Conservation (phyloP, 73 alveolate genomes). For the Paramecium primaurelia region DNA sequence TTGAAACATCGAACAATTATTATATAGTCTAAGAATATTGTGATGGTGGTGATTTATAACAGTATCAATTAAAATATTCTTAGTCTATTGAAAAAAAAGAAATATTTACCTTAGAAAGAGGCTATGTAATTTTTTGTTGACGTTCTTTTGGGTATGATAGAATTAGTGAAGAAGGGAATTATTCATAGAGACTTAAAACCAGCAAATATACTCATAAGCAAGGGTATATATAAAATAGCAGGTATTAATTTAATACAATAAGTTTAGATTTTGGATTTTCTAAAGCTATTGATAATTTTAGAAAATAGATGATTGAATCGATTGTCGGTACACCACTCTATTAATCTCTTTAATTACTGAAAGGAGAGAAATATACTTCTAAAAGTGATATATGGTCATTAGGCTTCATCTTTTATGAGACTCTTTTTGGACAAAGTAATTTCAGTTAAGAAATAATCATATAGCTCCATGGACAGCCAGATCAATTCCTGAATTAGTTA, state of each 20-base stretch:
- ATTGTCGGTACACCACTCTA: conserved; percentile 61
- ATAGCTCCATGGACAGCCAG: conserved; percentile 62
- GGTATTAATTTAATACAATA: not conserved
- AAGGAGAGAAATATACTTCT: conserved; percentile 48
- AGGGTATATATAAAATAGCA: conserved; percentile 49
- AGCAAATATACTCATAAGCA: conserved; percentile 45
- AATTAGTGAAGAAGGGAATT: conserved; percentile 58
- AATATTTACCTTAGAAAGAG: conserved; percentile 11
- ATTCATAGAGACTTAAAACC: conserved; percentile 63
- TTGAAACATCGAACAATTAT: conserved; percentile 63
- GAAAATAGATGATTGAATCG: conserved; percentile 40
- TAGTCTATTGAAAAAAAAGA: conserved; percentile 27
- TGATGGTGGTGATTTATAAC: conserved; percentile 68
- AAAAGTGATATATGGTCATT: conserved; percentile 63
- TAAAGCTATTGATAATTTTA: conserved; percentile 40
- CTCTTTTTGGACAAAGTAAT: conserved; percentile 30
- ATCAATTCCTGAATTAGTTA: conserved; percentile 44
- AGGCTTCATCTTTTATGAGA: conserved; percentile 58
- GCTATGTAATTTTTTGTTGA: conserved; percentile 32
- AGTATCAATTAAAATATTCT: not conserved
- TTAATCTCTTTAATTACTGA: conserved; percentile 48
- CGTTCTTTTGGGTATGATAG: conserved; percentile 50
- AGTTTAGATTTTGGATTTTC: conserved; percentile 56
- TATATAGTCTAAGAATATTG: conserved; percentile 64
- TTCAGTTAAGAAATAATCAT: not conserved